Evolutionary conservation across 1,139 yeast genomes (phyloP).

Genomic region (Kodamaea ohmeri): DNA sequence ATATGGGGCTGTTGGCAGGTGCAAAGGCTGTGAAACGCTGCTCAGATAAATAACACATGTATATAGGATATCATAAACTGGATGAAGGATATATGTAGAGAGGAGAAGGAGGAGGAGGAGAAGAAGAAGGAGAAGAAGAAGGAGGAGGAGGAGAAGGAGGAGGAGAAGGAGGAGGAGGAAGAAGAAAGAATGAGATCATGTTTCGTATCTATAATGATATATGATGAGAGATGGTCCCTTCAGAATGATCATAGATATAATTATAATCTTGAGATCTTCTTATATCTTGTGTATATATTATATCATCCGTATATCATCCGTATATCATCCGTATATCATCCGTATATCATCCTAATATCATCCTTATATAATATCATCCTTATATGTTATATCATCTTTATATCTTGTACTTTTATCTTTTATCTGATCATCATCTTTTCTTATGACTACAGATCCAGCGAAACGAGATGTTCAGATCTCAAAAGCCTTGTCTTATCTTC

Average conservation of each 20-base stretch:
- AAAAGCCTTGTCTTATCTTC: slow-evolving; percentile 67
- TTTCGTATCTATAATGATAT: not conserved
- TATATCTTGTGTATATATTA: too few relatives aligned
- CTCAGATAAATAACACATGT: slow-evolving; percentile 10
- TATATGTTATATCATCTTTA: too few relatives aligned
- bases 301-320: too few relatives aligned
- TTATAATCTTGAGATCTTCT: too few relatives aligned
- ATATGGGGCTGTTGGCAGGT: slow-evolving; percentile 45
- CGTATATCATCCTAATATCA: too few relatives aligned
- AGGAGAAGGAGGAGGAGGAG: not conserved
- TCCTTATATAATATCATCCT: too few relatives aligned
- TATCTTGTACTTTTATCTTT: not conserved
- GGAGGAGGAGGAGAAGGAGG: not conserved
- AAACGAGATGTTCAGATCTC: slow-evolving; percentile 60
- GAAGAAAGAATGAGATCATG: not conserved
- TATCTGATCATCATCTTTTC: not conserved
- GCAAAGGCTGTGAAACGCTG: slow-evolving; percentile 29
- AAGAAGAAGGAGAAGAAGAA: not conserved
- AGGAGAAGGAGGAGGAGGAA: not conserved
- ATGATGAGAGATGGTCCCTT: too few relatives aligned
- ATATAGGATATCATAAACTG: too few relatives aligned
- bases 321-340: too few relatives aligned
- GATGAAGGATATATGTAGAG: not conserved
- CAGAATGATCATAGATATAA: too few relatives aligned
- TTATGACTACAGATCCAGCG: slow-evolving; percentile 2